These are phyloP conservation scores for Hygrocybe coccinea DNA, from an alignment of 768 basidiomycete species.

Conservation along the genomic window DNA sequence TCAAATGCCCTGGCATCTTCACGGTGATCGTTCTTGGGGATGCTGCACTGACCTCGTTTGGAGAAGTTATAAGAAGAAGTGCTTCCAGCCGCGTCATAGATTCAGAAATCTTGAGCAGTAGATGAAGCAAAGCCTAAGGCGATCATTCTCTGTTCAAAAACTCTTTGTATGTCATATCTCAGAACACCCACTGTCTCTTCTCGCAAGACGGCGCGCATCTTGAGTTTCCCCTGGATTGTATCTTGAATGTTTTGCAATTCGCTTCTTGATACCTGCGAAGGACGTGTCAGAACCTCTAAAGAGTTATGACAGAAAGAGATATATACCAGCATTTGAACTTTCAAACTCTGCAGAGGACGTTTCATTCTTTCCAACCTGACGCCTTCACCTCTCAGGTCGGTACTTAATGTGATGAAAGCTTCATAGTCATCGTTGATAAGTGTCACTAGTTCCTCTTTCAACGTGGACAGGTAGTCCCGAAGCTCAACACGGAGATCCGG, in stretches of 20 bases:
- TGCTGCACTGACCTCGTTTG: slow-evolving; percentile 38
- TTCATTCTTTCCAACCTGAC: slow-evolving; percentile 63
- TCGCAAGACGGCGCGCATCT: slow-evolving; percentile 66
- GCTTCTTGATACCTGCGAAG: slow-evolving; percentile 51
- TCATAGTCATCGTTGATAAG: slow-evolving; percentile 98
- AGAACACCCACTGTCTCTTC: slow-evolving; percentile 69
- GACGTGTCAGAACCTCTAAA: not conserved
- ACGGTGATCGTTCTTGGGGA: slow-evolving; percentile 32
- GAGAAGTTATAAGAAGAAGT: slow-evolving; percentile 65
- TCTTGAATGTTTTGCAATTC: slow-evolving; percentile 65
- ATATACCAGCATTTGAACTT: slow-evolving; percentile 64
- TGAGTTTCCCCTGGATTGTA: slow-evolving; percentile 73
- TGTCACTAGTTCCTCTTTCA: slow-evolving; percentile 92
- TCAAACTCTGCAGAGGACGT: slow-evolving; percentile 59
- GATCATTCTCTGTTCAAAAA: slow-evolving; percentile 3
- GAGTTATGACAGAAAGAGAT: not conserved
- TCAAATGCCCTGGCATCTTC: slow-evolving; percentile 32
- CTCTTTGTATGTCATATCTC: not conserved
- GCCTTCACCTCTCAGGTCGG: slow-evolving; percentile 85
- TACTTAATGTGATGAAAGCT: slow-evolving; percentile 93
- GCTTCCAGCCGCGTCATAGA: slow-evolving; percentile 84
- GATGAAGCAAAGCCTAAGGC: slow-evolving; percentile 71
- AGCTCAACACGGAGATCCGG: slow-evolving; percentile 85
- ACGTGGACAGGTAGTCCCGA: slow-evolving; percentile 70
- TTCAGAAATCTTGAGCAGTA: slow-evolving; percentile 89